Conservation (phyloP, 495 filamentous ascomycete genomes). For the Penicillium robsamsonii region DNA sequence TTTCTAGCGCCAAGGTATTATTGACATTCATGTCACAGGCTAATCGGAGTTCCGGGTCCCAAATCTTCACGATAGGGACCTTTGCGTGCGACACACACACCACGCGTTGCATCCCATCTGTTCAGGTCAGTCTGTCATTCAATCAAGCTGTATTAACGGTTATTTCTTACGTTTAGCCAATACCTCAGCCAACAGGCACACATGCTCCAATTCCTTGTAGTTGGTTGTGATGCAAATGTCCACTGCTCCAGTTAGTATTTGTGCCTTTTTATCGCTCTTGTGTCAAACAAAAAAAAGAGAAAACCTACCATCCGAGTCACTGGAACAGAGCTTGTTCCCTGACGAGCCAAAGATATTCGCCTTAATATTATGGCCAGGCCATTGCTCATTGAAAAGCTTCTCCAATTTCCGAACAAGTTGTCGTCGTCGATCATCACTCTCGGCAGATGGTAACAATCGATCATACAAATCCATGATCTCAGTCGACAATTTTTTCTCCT, state of each 20-base stretch:
- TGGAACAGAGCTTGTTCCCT: conserved; percentile 90
- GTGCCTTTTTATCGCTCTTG: background rate
- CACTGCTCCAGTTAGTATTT: conserved; percentile 54
- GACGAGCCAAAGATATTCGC: conserved; percentile 97
- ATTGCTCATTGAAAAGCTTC: conserved; percentile 79
- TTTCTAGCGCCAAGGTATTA: conserved; percentile 89
- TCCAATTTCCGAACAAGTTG: conserved; percentile 83
- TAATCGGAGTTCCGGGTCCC: conserved; percentile 87
- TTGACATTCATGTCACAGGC: conserved; percentile 99
- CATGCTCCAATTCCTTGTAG: conserved; percentile 77
- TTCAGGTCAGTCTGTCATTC: conserved; percentile 6
- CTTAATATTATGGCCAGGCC: conserved; percentile 86
- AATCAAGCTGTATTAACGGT: background rate
- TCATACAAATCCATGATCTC: conserved; percentile 85
- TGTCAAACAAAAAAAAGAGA: background rate
- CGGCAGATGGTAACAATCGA: conserved; percentile 74
- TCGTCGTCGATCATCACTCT: conserved; percentile 71
- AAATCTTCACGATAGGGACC: conserved; percentile 98
- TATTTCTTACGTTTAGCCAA: conserved; percentile 72
- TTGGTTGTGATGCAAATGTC: conserved; percentile 96
- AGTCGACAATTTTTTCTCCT: conserved; percentile 72
- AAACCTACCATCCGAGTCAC: conserved; percentile 88
- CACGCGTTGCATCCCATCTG: conserved; percentile 94
- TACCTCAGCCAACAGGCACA: conserved; percentile 82
- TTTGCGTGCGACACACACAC: conserved; percentile 92